Evolutionary conservation across 2,329 filamentous ascomycete genomes (phyloP).

Genomic region (Tolypocladium paradoxum): DNA sequence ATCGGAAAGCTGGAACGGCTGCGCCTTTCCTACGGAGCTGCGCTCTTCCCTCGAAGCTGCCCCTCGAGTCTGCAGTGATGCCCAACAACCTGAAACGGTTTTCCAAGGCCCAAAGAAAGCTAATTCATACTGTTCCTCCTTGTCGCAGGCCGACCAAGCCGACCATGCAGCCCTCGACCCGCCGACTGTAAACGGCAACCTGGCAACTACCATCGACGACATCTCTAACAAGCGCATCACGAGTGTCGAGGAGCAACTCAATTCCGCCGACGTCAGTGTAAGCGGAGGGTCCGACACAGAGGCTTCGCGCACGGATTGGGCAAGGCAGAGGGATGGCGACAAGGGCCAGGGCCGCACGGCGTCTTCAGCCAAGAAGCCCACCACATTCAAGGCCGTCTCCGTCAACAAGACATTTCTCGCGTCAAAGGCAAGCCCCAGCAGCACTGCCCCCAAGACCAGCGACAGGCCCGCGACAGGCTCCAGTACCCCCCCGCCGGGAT

Average conservation of each 20-base stretch:
- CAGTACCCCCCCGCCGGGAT: slow-evolving; percentile 33
- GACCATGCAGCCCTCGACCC: slow-evolving; percentile 36
- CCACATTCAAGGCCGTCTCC: slow-evolving; percentile 75
- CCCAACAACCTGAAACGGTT: background rate
- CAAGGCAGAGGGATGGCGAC: slow-evolving; percentile 43
- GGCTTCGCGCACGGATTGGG: slow-evolving; percentile 47
- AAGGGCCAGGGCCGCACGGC: slow-evolving; percentile 48
- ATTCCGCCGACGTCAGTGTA: slow-evolving; percentile 56
- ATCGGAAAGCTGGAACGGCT: background rate
- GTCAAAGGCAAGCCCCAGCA: slow-evolving; percentile 48
- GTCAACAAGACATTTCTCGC: slow-evolving; percentile 76
- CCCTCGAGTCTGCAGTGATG: background rate
- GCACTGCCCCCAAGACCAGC: slow-evolving; percentile 35
- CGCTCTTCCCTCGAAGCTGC: background rate
- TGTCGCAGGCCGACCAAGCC: slow-evolving; percentile 21
- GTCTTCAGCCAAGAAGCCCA: slow-evolving; percentile 59
- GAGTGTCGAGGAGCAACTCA: slow-evolving; percentile 46
- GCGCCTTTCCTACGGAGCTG: background rate
- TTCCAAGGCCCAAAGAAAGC: slow-evolving; percentile 6
- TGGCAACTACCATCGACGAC: slow-evolving; percentile 32
- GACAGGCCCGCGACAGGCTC: slow-evolving; percentile 39
- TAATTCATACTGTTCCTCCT: slow-evolving; percentile 10
- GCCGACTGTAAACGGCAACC: slow-evolving; percentile 36
- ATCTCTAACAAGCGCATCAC: slow-evolving; percentile 47
- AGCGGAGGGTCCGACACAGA: slow-evolving; percentile 72